Evolutionary conservation across 768 basidiomycete genomes (phyloP).

Genomic region (Kwoniella pini): DNA sequence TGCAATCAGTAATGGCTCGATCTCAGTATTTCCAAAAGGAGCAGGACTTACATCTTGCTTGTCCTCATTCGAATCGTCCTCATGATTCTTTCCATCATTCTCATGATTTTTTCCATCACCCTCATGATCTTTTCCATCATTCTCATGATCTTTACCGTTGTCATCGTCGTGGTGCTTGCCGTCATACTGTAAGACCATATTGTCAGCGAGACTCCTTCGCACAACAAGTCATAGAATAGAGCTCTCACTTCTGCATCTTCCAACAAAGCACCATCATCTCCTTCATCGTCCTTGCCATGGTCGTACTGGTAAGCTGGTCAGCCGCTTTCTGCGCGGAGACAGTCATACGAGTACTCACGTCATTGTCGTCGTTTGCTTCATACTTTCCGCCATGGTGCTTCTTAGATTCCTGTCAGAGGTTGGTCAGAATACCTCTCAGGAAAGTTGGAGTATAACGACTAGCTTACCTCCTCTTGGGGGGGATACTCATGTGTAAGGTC

Average conservation of each 20-base stretch:
- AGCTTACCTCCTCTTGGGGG: background rate
- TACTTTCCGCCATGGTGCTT: conserved; percentile 6
- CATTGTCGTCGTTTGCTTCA: background rate
- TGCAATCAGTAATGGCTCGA: too few species aligned
- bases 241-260: background rate
- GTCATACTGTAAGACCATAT: background rate
- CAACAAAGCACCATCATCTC: background rate
- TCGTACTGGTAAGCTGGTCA: background rate
- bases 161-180: background rate
- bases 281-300: background rate
- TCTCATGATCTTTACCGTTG: conserved; percentile 3
- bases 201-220: background rate
- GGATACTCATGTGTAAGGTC: background rate
- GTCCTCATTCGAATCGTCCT: background rate
- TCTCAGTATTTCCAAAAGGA: too few species aligned
- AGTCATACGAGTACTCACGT: background rate
- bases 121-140: background rate
- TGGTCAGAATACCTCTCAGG: background rate
- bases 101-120: background rate
- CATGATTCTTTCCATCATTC: too few species aligned
- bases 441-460: too few species aligned
- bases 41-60: too few species aligned
- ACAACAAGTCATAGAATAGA: background rate
- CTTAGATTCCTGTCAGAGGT: background rate
- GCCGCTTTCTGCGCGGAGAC: too few species aligned